A percentile compares a stretch with the other conserved stretches of the same genome.
Evolutionary conservation across 2,329 filamentous ascomycete species (phyloP).

Genomic region (Beauveria brongniartii): DNA sequence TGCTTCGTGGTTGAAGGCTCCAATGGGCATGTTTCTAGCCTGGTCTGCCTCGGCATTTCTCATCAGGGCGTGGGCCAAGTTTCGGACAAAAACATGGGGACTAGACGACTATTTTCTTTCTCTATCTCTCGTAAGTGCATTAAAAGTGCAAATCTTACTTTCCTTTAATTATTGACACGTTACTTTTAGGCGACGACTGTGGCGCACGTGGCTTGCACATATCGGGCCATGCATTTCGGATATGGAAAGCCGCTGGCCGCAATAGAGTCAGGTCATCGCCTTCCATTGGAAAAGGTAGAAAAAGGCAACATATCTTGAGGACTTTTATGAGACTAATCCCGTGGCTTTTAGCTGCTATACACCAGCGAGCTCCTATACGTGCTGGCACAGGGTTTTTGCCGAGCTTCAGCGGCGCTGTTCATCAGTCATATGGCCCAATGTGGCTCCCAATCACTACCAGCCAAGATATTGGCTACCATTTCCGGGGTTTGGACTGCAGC

Average conservation of each 20-base stretch:
- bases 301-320: too few species aligned
- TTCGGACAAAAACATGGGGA: slow-evolving; percentile 12
- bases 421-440: slow-evolving; percentile 6
- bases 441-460: neutral
- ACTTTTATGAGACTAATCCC: neutral
- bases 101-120: slow-evolving; percentile 11
- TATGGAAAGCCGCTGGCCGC: neutral
- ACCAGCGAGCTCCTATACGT: neutral
- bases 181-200: neutral
- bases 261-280: neutral
- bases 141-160: too few species aligned
- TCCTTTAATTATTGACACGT: neutral
- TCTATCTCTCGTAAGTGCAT: slow-evolving; percentile 8
- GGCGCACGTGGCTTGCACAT: neutral
- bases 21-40: slow-evolving; percentile 13
- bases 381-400: neutral
- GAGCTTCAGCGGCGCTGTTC: slow-evolving; percentile 6
- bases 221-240: neutral
- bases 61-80: slow-evolving; percentile 13
- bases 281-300: neutral
- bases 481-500: neutral
- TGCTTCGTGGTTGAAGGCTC: slow-evolving; percentile 11
- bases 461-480: neutral
- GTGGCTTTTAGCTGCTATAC: neutral
- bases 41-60: slow-evolving; percentile 12